Percentiles rank a stretch among this genome's conserved stretches.
Evolutionary conservation across 2,329 filamentous ascomycete genomes (phyloP).

Genomic region (Ilyonectria destructans): DNA sequence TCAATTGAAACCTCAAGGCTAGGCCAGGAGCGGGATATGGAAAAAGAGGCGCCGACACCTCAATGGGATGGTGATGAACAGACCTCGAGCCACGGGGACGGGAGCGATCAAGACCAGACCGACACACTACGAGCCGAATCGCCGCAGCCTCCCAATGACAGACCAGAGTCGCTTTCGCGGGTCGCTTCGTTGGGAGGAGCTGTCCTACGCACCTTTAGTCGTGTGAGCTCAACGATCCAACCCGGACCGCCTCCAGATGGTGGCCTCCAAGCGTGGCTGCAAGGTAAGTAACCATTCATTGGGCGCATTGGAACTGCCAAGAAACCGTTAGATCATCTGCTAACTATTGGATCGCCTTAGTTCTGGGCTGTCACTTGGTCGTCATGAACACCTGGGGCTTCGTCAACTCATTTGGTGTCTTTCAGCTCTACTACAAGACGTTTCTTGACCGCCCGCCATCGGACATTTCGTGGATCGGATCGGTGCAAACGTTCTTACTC

Average conservation of each 20-base stretch:
- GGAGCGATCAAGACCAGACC: background rate
- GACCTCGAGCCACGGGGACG: background rate
- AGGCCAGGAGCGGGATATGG: background rate
- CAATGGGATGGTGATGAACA: background rate
- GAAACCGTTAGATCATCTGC: background rate
- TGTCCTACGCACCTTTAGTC: background rate
- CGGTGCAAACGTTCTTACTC: background rate
- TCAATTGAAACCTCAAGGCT: background rate
- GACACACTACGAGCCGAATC: background rate
- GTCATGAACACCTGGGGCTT: constrained; percentile 2
- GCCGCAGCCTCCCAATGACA: background rate
- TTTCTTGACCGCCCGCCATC: background rate
- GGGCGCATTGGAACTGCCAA: background rate
- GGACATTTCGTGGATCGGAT: constrained; percentile 8
- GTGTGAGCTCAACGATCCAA: background rate
- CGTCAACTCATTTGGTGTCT: constrained; percentile 2
- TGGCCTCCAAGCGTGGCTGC: background rate
- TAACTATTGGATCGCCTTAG: background rate
- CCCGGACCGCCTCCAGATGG: background rate
- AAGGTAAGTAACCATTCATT: background rate
- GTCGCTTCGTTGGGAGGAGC: background rate
- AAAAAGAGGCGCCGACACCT: background rate
- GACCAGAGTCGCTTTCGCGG: background rate
- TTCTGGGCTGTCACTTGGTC: constrained; percentile 36
- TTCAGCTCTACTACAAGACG: background rate